Evolutionary conservation across 129 eudicot genomes (phyloP).

Genomic region (Erigeron canadensis): DNA sequence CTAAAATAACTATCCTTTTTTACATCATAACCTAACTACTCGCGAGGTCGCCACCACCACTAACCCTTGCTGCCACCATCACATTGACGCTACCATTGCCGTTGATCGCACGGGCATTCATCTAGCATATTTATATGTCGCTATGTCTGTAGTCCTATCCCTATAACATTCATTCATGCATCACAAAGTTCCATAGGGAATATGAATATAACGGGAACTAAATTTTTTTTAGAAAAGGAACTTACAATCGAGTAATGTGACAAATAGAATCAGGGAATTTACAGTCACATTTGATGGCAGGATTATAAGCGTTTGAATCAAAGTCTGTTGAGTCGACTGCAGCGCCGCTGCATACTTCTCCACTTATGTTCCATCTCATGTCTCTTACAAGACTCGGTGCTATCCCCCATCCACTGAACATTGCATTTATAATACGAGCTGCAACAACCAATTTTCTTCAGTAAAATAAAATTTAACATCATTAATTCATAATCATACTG

Average conservation of each 20-base stretch:
- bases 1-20: too few species aligned
- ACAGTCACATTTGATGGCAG: constrained; percentile 69
- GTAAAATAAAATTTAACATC: background rate
- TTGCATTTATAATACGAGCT: constrained; percentile 49
- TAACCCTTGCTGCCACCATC: too few species aligned
- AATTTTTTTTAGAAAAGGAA: too few species aligned
- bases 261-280: constrained; percentile 40
- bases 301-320: constrained; percentile 25
- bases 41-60: too few species aligned
- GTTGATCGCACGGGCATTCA: too few species aligned
- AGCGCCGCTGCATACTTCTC: constrained; percentile 69
- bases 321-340: constrained; percentile 40
- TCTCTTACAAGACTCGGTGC: background rate
- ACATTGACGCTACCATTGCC: too few species aligned
- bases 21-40: too few species aligned
- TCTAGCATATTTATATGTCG: too few species aligned
- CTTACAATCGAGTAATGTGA: constrained; percentile 64
- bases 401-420: constrained; percentile 48
- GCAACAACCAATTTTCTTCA: constrained; percentile 17
- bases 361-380: constrained; percentile 56
- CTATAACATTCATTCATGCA: background rate
- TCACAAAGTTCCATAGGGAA: background rate
- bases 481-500: background rate
- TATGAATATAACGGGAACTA: background rate
- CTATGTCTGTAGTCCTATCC: too few species aligned